Evolutionary conservation across 306 rosid genomes (phyloP), one percentile per base, ranked within the genome.

Genomic region (Cotoneaster glaucophyllus): DNA sequence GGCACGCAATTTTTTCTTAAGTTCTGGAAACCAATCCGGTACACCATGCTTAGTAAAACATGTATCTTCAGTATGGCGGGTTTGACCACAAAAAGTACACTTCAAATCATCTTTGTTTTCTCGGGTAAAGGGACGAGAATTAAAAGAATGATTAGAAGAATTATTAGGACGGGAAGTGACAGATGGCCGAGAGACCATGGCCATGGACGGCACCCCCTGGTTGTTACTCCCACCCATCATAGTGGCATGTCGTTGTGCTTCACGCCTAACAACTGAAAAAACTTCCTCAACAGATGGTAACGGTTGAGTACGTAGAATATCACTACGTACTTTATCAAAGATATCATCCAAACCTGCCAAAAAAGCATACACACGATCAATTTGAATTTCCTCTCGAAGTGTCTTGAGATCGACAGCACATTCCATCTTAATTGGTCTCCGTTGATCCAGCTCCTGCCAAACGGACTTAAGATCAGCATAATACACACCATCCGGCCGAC

Each of bases 171-270:
- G 53, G 0, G 0, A 4, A 5, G 0, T 0, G 1, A 2, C 1
- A 45, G 7, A 0, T 45, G 53, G 53, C 53, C 19, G 0, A 15
- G 53, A 48, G 8, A 48, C 2, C 53, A 48, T 48, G 19, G 53
- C 53, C 19, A 48, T 4, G 1, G 53, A 48, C 1, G 53, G 0
- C 5, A 1, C 0, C 19, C 19, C 1, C 4, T 48, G 53, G 0
- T 48, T 48, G 19, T 48, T 48, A 48, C 19, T 14, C 2, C 19
- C 0, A 14, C 19, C 19, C 3, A 48, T 48, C 53, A 48, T 48
- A 4, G 19, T 48, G 18, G 53, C 53, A 48, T 48, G 53, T 1
- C 8, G 0, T 15, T 48, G 19, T 4, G 19, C 7, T 48, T 45
- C 19, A 45, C 1, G 53, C 7, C 6, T 4, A 48, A 48, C 19